Conservation (phyloP, 2,329 filamentous ascomycete species). For the Aspergillus proliferans region DNA sequence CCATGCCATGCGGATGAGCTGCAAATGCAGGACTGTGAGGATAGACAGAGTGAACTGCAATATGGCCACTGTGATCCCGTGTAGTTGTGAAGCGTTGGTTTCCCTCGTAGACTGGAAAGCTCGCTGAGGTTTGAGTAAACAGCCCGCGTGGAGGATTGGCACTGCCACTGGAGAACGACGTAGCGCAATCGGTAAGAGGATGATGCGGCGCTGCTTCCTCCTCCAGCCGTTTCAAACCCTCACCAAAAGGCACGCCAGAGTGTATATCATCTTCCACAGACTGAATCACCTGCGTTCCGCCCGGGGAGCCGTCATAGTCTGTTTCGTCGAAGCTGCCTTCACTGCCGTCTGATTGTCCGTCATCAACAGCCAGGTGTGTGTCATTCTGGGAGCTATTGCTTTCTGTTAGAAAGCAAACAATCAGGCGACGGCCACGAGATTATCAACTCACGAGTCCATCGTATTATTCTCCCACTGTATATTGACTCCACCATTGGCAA, state of each 20-base stretch:
- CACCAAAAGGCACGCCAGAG: too few relatives aligned
- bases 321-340: not conserved
- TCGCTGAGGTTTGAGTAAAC: not conserved
- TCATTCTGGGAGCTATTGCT: not conserved
- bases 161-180: not conserved
- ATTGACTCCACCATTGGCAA: too few relatives aligned
- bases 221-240: too few relatives aligned
- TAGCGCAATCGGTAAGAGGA: not conserved
- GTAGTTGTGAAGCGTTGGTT: not conserved
- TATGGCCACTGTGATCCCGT: too few relatives aligned
- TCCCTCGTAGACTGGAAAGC: not conserved
- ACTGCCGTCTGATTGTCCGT: not conserved
- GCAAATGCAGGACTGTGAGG: too few relatives aligned
- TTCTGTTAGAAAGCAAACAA: not conserved
- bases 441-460: not conserved
- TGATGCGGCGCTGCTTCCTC: too few relatives aligned
- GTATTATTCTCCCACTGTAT: not conserved
- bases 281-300: too few relatives aligned
- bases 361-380: not conserved
- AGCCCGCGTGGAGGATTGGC: not conserved
- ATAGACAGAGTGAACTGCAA: too few relatives aligned
- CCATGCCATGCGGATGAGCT: too few relatives aligned
- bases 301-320: not conserved
- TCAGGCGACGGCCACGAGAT: not conserved
- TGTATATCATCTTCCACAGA: too few relatives aligned